A percentile compares a stretch with the other conserved stretches of the same genome.
These are phyloP conservation scores for Serendipita sp. DNA, from an alignment of 768 basidiomycete genomes.

Conservation along the genomic window DNA sequence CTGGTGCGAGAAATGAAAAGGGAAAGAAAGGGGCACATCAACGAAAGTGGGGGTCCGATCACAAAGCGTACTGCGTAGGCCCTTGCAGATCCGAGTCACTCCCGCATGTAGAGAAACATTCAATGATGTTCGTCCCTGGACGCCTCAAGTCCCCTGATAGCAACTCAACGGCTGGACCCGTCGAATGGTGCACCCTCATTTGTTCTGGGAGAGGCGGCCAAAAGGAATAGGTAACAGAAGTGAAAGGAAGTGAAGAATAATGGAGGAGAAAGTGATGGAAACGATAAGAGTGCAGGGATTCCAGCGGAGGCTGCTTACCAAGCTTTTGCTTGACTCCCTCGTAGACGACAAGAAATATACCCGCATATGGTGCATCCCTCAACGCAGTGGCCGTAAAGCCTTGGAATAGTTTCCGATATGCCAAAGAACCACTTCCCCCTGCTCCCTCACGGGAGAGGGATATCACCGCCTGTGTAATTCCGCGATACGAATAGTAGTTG, in stretches of 20 bases:
- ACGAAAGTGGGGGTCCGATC: neutral
- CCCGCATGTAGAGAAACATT: neutral
- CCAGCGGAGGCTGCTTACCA: constrained; percentile 25
- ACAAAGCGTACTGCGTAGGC: neutral
- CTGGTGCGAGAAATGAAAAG: neutral
- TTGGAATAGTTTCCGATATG: constrained; percentile 51
- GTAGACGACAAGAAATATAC: constrained; percentile 75
- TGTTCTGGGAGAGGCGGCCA: too few species aligned
- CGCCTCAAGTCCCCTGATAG: too few species aligned
- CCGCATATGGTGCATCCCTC: constrained; percentile 91
- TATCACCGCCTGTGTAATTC: constrained; percentile 38
- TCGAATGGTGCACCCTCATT: too few species aligned
- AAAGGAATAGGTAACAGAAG: too few species aligned
- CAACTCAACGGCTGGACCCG: too few species aligned
- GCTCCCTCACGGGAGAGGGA: constrained; percentile 56
- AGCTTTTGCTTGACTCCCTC: constrained; percentile 68
- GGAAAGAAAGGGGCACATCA: neutral
- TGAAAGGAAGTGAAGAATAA: too few species aligned
- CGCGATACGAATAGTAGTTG: constrained; percentile 56
- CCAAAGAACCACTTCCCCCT: too few species aligned
- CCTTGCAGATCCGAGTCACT: neutral
- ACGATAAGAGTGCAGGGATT: too few species aligned
- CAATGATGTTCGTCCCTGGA: neutral
- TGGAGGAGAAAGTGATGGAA: too few species aligned
- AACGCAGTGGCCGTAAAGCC: constrained; percentile 77